Conservation (phyloP, 352 stramenopile species). For the Phytophthora sojae region DNA sequence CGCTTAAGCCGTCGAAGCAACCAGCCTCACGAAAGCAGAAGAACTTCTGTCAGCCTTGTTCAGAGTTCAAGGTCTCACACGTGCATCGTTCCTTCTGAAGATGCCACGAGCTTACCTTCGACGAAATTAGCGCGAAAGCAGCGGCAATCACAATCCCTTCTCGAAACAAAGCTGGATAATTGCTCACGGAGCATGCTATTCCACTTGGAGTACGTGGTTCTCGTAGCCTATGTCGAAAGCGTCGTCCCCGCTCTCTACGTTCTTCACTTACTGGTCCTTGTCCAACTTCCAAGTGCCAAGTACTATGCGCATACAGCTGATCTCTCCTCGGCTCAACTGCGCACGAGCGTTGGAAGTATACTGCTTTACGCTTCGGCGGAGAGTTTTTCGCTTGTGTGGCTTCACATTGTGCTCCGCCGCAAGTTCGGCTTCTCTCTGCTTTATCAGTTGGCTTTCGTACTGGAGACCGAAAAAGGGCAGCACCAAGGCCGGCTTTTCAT, state of each 20-base stretch:
- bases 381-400: not conserved
- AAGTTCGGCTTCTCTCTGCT: slow-evolving; percentile 30
- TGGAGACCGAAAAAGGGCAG: slow-evolving; percentile 34
- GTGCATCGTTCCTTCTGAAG: not conserved
- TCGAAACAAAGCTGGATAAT: not conserved
- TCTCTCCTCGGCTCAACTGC: not conserved
- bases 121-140: not conserved
- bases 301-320: slow-evolving; percentile 21
- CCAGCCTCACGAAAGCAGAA: not conserved
- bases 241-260: slow-evolving; percentile 19
- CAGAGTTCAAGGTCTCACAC: not conserved
- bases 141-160: not conserved
- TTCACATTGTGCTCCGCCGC: slow-evolving; percentile 3
- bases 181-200: slow-evolving; percentile 15
- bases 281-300: slow-evolving; percentile 25
- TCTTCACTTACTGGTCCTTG: slow-evolving; percentile 18
- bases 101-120: too few species aligned
- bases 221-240: slow-evolving; percentile 29
- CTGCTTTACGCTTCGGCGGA: not conserved
- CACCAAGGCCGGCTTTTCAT: slow-evolving; percentile 37
- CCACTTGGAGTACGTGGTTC: slow-evolving; percentile 19
- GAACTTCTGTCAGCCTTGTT: not conserved
- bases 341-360: not conserved
- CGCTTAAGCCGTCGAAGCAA: not conserved
- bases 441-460: slow-evolving; percentile 46